These are phyloP conservation scores for Blechomonas ayalai DNA, from an alignment of 208 protist species.

Conservation along the genomic window DNA sequence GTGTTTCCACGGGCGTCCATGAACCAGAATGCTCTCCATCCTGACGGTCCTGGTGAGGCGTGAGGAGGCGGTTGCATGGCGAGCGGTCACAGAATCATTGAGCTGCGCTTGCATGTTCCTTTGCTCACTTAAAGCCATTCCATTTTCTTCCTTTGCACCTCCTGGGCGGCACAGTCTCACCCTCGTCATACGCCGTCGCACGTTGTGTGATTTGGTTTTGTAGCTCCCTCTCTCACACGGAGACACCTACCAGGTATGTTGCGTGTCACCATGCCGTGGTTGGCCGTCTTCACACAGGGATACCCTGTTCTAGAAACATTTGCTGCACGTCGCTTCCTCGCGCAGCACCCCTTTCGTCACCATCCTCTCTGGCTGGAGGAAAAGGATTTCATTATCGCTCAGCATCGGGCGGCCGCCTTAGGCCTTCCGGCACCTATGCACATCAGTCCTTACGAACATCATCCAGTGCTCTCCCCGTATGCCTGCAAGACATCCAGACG, in stretches of 20 bases:
- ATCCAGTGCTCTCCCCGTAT: conserved; percentile 38
- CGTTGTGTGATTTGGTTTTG: too few relatives aligned
- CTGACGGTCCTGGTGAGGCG: too few relatives aligned
- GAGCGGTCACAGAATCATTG: too few relatives aligned
- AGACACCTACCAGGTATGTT: conserved; percentile 1
- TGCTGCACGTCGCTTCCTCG: conserved; percentile 30
- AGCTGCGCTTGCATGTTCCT: too few relatives aligned
- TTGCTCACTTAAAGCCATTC: too few relatives aligned
- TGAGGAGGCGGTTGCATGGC: too few relatives aligned
- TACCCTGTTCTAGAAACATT: conserved; percentile 48
- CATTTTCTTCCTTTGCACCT: too few relatives aligned
- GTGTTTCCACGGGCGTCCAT: too few relatives aligned
- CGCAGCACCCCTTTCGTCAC: conserved; percentile 41
- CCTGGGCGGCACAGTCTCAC: too few relatives aligned
- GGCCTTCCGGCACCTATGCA: conserved; percentile 11
- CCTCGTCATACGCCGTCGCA: too few relatives aligned
- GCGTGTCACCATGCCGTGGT: not conserved
- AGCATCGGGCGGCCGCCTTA: not conserved
- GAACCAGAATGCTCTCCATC: too few relatives aligned
- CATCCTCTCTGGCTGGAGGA: conserved; percentile 62
- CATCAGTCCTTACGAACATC: conserved; percentile 36
- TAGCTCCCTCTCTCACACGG: too few relatives aligned
- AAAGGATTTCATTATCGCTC: conserved; percentile 21
- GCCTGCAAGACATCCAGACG: conserved; percentile 1
- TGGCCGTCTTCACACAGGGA: conserved; percentile 62